A percentile compares a stretch with the other conserved stretches of the same genome.
Conservation (phyloP, 495 filamentous ascomycete genomes). For the Neurospora sp. region DNA sequence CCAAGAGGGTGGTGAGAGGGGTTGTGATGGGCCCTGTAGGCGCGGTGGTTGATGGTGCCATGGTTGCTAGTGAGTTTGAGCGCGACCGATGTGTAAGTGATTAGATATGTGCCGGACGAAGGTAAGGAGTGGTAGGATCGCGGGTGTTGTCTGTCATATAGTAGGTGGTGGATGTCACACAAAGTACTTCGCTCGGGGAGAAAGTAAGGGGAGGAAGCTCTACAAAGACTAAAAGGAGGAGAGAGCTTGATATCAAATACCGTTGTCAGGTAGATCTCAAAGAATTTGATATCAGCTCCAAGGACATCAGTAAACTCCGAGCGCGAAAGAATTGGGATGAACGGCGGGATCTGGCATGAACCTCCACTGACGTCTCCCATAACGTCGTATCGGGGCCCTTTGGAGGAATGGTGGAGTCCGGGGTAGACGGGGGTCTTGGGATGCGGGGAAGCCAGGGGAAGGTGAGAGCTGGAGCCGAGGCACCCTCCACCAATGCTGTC, state of each 20-base stretch:
- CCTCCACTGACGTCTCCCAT: neutral
- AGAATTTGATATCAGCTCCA: neutral
- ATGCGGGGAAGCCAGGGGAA: constrained; percentile 7
- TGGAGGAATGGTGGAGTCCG: constrained; percentile 3
- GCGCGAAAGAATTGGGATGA: neutral
- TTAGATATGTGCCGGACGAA: neutral
- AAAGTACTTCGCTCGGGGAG: neutral
- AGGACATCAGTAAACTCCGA: neutral
- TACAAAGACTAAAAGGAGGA: neutral
- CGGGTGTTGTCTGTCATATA: neutral
- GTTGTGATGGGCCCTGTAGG: constrained; percentile 51
- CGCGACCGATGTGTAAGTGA: neutral
- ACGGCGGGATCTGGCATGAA: neutral
- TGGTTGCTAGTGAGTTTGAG: neutral
- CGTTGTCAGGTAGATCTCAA: neutral
- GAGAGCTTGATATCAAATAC: neutral
- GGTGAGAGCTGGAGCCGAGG: neutral
- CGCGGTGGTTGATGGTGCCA: constrained; percentile 13
- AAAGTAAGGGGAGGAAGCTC: neutral
- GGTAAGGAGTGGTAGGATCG: neutral
- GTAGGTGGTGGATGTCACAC: neutral
- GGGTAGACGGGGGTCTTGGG: constrained; percentile 1
- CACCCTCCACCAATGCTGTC: neutral
- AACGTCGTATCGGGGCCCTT: neutral
- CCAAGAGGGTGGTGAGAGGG: constrained; percentile 62